phyloP scores from a whole-genome alignment of 2,329 filamentous ascomycete species.

The Aspergillus calidoustus region DNA sequence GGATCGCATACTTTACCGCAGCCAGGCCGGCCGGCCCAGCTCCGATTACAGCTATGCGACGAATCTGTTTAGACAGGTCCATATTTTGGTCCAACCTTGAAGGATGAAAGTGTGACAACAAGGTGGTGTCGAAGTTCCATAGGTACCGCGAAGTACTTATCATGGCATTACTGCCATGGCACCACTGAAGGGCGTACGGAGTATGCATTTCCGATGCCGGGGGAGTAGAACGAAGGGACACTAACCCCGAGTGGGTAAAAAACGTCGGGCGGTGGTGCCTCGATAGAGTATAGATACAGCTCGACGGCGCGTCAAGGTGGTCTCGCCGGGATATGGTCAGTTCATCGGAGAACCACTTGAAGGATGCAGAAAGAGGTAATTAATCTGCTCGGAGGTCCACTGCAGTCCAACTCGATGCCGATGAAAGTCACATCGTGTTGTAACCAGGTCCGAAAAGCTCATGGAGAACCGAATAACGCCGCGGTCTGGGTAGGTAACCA shows the following conservation, averaged over 20 bases:
- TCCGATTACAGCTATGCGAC: constrained; percentile 74
- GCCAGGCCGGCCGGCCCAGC: constrained; percentile 80
- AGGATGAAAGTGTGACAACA: not conserved
- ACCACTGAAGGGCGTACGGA: not conserved
- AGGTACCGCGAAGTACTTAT: not conserved
- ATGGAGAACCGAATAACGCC: not conserved
- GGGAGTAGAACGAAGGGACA: not conserved
- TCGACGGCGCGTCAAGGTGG: too few species aligned
- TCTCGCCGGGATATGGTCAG: not conserved
- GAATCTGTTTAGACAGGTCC: constrained; percentile 31
- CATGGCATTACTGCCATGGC: not conserved
- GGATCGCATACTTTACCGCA: constrained; percentile 66
- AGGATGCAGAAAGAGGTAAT: too few species aligned
- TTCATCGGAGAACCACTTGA: not conserved
- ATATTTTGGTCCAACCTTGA: constrained; percentile 16
- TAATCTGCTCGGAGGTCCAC: not conserved
- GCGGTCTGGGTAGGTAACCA: not conserved
- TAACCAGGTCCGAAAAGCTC: not conserved
- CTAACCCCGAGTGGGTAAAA: not conserved
- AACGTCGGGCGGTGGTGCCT: not conserved
- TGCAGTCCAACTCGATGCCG: not conserved
- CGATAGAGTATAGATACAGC: not conserved
- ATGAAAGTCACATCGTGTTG: not conserved
- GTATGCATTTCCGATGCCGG: not conserved
- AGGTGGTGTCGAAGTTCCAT: not conserved